Evolutionary conservation across 2,329 filamentous ascomycete genomes (phyloP).

Genomic region (Arthroderma sp.): DNA sequence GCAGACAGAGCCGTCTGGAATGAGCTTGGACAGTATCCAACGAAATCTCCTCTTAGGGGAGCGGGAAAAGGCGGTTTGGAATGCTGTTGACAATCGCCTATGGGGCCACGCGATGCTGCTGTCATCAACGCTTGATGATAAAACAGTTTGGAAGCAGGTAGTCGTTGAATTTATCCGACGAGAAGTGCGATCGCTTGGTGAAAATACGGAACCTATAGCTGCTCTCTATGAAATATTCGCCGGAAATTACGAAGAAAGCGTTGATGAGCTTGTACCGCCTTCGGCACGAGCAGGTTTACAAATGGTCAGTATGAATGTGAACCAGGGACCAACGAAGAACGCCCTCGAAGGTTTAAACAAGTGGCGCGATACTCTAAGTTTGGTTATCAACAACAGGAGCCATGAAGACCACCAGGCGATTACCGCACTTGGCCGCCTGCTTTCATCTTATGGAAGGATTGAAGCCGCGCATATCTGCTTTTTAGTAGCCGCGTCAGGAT

Average conservation of each 20-base stretch:
- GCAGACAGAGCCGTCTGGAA: conserved; percentile 6
- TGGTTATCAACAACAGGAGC: conserved; percentile 82
- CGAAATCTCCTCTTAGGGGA: conserved; percentile 58
- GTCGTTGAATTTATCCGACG: conserved; percentile 90
- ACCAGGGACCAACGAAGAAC: conserved; percentile 51
- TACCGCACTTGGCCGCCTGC: conserved; percentile 63
- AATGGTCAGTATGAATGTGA: conserved; percentile 61
- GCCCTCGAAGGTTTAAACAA: conserved; percentile 75
- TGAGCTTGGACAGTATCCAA: conserved; percentile 7
- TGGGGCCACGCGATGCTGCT: conserved; percentile 97
- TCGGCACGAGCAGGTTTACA: conserved; percentile 87
- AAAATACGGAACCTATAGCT: conserved; percentile 74
- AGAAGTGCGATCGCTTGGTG: conserved; percentile 71
- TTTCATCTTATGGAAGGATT: conserved; percentile 72
- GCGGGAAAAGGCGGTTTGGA: conserved; percentile 83
- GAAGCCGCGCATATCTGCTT: conserved; percentile 93
- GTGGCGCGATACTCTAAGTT: conserved; percentile 79
- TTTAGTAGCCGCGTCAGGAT: conserved; percentile 58
- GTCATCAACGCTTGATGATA: conserved; percentile 57
- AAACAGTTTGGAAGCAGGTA: conserved; percentile 73
- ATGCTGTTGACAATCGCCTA: conserved; percentile 78
- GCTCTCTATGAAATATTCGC: conserved; percentile 89
- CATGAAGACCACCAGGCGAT: conserved; percentile 64
- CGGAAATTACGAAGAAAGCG: conserved; percentile 84
- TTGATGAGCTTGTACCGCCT: conserved; percentile 87